Conservation (phyloP, 495 filamentous ascomycete genomes). For the Platismatia glauca region DNA sequence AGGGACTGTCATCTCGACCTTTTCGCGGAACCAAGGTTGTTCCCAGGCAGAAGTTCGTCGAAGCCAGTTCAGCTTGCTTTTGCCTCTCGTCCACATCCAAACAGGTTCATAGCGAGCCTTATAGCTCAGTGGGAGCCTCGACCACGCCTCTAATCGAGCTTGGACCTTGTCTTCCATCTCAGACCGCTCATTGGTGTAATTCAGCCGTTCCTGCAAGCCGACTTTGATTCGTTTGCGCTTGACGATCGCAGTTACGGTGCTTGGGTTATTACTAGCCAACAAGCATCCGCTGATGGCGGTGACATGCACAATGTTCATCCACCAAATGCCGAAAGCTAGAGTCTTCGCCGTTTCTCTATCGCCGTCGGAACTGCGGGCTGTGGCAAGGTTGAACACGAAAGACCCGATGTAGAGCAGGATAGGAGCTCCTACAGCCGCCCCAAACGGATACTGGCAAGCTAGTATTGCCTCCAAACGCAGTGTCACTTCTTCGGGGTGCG, state of each 20-base stretch:
- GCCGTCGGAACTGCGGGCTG: constrained; percentile 28
- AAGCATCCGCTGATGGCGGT: constrained; percentile 24
- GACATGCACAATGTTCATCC: constrained; percentile 22
- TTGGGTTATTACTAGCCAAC: constrained; percentile 24
- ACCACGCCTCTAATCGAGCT: constrained; percentile 14
- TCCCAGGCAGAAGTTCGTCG: constrained; percentile 16
- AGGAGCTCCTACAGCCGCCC: constrained; percentile 39
- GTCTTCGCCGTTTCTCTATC: constrained; percentile 36
- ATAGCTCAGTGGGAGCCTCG: constrained; percentile 18
- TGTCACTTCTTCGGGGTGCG: constrained; percentile 5
- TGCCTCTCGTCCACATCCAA: constrained; percentile 28
- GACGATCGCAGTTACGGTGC: constrained; percentile 17
- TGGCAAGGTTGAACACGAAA: constrained; percentile 35
- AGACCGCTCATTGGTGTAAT: neutral
- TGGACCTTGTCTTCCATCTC: constrained; percentile 16
- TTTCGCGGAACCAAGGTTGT: constrained; percentile 14
- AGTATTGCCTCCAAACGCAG: constrained; percentile 18
- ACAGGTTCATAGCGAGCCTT: constrained; percentile 24
- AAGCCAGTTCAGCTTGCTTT: constrained; percentile 22
- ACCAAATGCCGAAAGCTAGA: constrained; percentile 42
- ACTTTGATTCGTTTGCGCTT: neutral
- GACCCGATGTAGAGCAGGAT: constrained; percentile 40
- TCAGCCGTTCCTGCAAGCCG: constrained; percentile 1
- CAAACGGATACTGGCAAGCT: constrained; percentile 29
- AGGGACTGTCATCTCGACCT: constrained; percentile 21